These are phyloP conservation scores for Suillus weaverae DNA, from an alignment of 768 basidiomycete genomes.

Conservation along the genomic window DNA sequence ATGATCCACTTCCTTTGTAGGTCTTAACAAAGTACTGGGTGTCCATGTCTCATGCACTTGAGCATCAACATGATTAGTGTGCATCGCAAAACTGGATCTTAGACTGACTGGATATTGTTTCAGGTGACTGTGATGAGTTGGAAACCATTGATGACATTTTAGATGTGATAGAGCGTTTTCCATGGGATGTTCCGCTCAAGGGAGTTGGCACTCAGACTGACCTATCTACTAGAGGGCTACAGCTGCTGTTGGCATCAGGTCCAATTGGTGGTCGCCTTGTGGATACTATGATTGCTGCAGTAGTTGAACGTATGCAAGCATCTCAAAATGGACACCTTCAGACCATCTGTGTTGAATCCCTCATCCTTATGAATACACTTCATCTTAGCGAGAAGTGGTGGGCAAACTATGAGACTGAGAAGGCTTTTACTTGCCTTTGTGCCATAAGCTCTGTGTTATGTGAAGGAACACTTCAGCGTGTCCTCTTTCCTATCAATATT, in stretches of 20 bases:
- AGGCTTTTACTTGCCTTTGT: not conserved
- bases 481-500: no score
- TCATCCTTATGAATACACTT: not conserved
- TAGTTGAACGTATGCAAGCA: not conserved
- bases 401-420: not conserved
- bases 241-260: not conserved
- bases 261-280: not conserved
- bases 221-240: not conserved
- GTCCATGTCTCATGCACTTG: not conserved
- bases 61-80: not conserved
- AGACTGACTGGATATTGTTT: not conserved
- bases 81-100: not conserved
- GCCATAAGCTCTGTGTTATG: not conserved
- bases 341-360: not conserved
- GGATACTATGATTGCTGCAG: not conserved
- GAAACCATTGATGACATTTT: not conserved
- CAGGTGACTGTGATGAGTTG: not conserved
- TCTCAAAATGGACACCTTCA: not conserved
- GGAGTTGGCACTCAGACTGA: not conserved
- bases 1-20: no score
- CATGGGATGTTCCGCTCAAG: not conserved
- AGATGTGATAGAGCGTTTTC: not conserved
- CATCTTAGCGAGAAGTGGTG: not conserved
- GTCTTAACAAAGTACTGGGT: no score
- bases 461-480: not conserved